Evolutionary conservation across 768 basidiomycete species (phyloP).

Genomic region (Suillus sp.): DNA sequence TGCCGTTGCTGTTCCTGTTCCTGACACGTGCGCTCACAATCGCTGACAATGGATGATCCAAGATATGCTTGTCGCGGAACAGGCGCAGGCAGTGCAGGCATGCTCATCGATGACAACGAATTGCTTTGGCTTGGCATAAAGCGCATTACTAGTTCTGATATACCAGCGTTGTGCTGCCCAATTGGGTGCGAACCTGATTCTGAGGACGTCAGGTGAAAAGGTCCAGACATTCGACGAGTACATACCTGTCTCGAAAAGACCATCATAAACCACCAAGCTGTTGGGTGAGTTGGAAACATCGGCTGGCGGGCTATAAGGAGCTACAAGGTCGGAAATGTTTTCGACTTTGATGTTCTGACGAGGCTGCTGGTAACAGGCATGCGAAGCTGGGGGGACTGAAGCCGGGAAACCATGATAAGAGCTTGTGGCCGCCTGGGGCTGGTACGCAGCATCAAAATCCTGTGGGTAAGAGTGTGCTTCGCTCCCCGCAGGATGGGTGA

Average conservation of each 20-base stretch:
- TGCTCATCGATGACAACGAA: conserved; percentile 22
- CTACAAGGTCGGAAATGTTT: conserved; percentile 25
- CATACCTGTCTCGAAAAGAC: conserved; percentile 34
- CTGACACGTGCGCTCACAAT: conserved; percentile 40
- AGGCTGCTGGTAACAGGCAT: conserved; percentile 22
- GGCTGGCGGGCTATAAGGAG: conserved; percentile 23
- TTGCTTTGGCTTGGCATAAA: conserved; percentile 24
- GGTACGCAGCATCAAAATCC: conserved; percentile 30
- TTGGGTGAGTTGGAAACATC: conserved; percentile 27
- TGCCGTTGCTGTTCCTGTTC: conserved; percentile 39
- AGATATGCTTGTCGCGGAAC: conserved; percentile 37
- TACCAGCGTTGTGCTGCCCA: background rate
- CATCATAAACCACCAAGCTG: conserved; percentile 23
- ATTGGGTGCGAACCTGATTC: conserved; percentile 1
- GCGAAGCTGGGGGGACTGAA: conserved; percentile 23
- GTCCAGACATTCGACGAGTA: conserved; percentile 6
- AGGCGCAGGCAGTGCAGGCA: conserved; percentile 32
- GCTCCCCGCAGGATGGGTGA: conserved; percentile 19
- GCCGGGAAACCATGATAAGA: conserved; percentile 26
- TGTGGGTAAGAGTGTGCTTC: conserved; percentile 25
- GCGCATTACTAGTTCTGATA: conserved; percentile 25
- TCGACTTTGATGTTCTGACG: conserved; percentile 33
- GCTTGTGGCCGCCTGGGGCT: conserved; percentile 23
- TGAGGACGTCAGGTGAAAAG: background rate
- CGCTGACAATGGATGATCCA: conserved; percentile 31